Base-by-base conservation (phyloP, 192 early-diverging fungal species). In the Entomortierella beljakovae region DNA sequence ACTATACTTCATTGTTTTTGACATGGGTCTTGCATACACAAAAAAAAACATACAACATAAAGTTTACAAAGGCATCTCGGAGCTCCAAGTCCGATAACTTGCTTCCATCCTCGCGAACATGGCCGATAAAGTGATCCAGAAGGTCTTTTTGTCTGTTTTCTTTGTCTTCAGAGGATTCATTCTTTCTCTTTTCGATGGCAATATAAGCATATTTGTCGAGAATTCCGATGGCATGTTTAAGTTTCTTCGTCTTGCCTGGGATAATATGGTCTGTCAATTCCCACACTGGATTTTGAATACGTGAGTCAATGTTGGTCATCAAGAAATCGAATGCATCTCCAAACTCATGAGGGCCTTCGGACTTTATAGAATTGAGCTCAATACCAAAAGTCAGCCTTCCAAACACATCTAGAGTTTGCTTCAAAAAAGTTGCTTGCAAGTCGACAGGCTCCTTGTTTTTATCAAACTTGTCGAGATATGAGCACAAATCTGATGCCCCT, bases 301-400 rank as follows among this genome's bases (percentile, higher is more conserved):
- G 65, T 9, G 37, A 22, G 28, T 66, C 57, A 3, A 77, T 63
- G 15, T 46, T 61, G 25, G 57, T 42, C 70, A 87, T 86, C 23
- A 80, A 55, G 28, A 63, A 71, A 72, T 90, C 88, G 65, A 90
- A 90, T 10, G 88, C 73, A 9, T 51, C 70, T 0, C 84, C 88
- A 79, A 79, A 79, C 50, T 79, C 75, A 34, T 79, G 51, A 20
- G 75, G 61, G 0, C 61, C 66, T 13, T 69, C 66, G 10, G 49
- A 31, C 0, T 20, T 35, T 31, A 79, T 46, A 0, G 75, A 23
- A 6, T 69, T 52, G 37, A 79, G 70, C 7, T 79, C 68, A 4
- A 79, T 23, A 5, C 75, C 75, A 29, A 79, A 79, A 13, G 71
- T 80, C 56, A 76, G 49, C 49, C 80, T 74, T 22, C 68, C 81